Evolutionary conservation across 2,329 filamentous ascomycete genomes (phyloP).

Genomic region (Neofusicoccum ribis): DNA sequence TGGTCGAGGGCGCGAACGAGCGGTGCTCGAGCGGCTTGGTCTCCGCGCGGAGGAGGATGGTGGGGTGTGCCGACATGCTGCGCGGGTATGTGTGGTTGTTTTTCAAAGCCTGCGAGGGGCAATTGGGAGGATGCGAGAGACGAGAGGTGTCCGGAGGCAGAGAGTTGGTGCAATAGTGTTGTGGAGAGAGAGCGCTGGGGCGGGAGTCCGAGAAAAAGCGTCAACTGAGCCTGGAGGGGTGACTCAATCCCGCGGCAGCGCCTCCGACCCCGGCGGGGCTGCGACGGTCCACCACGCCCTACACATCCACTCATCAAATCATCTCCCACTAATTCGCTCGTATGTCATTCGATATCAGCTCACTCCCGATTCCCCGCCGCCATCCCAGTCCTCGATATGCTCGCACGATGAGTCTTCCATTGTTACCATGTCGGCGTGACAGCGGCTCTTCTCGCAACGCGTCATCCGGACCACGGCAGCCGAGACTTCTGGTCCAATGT

Average conservation of each 20-base stretch:
- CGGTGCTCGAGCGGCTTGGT: conserved; percentile 44
- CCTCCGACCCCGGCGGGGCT: not conserved
- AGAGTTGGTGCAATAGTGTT: not conserved
- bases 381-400: too few species aligned
- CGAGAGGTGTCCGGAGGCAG: not conserved
- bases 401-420: too few species aligned
- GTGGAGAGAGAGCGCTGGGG: not conserved
- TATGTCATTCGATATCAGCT: not conserved
- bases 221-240: conserved; percentile 15
- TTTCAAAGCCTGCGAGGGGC: not conserved
- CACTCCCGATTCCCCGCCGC: not conserved
- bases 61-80: conserved; percentile 32
- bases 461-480: too few species aligned
- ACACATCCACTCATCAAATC: not conserved
- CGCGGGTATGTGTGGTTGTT: not conserved
- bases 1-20: conserved; percentile 42
- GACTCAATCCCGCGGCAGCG: not conserved
- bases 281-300: not conserved
- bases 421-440: too few species aligned
- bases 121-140: not conserved
- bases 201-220: not conserved
- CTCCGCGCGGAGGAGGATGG: conserved; percentile 44
- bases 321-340: not conserved
- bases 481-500: too few species aligned
- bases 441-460: too few species aligned